Conservation (phyloP, 2,329 filamentous ascomycete genomes). For the Mollisia scopiformis region DNA sequence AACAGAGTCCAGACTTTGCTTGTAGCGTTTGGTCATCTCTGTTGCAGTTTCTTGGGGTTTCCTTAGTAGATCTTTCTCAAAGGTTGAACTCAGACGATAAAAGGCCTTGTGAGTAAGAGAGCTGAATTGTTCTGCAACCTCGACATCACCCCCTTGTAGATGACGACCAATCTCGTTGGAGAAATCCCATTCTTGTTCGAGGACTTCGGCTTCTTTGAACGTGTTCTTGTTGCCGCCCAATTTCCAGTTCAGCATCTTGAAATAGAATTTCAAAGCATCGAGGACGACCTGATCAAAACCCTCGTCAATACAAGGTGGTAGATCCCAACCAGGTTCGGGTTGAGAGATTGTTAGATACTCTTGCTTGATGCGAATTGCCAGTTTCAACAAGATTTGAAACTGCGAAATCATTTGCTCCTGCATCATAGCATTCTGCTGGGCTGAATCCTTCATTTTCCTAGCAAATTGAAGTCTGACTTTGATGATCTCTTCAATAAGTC, state of each 20-base stretch:
- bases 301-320: slow-evolving; percentile 95
- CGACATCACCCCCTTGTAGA: slow-evolving; percentile 90
- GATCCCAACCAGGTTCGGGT: slow-evolving; percentile 89
- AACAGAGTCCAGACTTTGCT: slow-evolving; percentile 92
- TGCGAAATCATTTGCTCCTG: slow-evolving; percentile 98
- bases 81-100: slow-evolving; percentile 84
- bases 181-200: slow-evolving; percentile 98
- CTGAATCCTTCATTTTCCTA: slow-evolving; percentile 92
- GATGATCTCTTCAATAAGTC: slow-evolving; percentile 95
- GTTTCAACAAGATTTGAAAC: slow-evolving; percentile 89
- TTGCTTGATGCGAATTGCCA: slow-evolving; percentile 90
- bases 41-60: slow-evolving; percentile 80
- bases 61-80: slow-evolving; percentile 86
- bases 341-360: slow-evolving; percentile 84
- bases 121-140: slow-evolving; percentile 97
- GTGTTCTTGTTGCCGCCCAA: slow-evolving; percentile 97
- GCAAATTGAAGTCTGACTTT: slow-evolving; percentile 89
- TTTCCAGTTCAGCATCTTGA: slow-evolving; percentile 98
- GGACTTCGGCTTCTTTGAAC: slow-evolving; percentile 96
- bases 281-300: slow-evolving; percentile 91
- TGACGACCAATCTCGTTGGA: slow-evolving; percentile 91
- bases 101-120: slow-evolving; percentile 92
- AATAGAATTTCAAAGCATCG: slow-evolving; percentile 95
- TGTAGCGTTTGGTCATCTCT: slow-evolving; percentile 97
- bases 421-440: slow-evolving; percentile 90